Evolutionary conservation across 257 asterid genomes (phyloP).

Genomic region (Jacaranda copaia): DNA sequence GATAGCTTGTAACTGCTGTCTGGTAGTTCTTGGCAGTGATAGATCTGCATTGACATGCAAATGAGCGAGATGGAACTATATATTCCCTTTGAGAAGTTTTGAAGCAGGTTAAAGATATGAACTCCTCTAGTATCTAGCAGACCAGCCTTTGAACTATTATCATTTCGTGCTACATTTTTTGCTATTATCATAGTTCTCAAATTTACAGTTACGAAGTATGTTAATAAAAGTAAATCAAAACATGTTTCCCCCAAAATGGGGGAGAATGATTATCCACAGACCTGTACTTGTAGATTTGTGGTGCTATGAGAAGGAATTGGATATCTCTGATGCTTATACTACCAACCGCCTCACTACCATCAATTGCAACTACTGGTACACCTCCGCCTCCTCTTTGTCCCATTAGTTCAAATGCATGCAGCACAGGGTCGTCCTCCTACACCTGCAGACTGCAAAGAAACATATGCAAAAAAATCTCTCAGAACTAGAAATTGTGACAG

Average conservation of each 20-base stretch:
- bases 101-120: too few relatives aligned
- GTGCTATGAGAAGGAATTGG: conserved; percentile 92
- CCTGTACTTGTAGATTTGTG: conserved; percentile 95
- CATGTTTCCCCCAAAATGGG: too few relatives aligned
- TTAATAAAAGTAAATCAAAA: too few relatives aligned
- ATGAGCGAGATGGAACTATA: background rate
- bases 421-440: conserved; percentile 85
- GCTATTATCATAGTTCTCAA: too few relatives aligned
- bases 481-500: background rate
- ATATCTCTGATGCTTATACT: conserved; percentile 96
- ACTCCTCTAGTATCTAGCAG: too few relatives aligned
- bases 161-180: too few relatives aligned
- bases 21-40: conserved; percentile 89
- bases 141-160: too few relatives aligned
- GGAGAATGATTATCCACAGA: conserved; percentile 21
- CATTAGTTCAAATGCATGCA: conserved; percentile 94
- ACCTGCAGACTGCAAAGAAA: conserved; percentile 52
- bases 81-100: too few relatives aligned
- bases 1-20: conserved; percentile 69
- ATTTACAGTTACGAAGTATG: too few relatives aligned
- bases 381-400: conserved; percentile 92
- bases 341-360: conserved; percentile 81
- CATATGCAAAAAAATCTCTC: background rate
- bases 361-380: conserved; percentile 80
- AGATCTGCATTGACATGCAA: conserved; percentile 56